phyloP scores from a whole-genome alignment of 495 filamentous ascomycete species.

The Aspergillus baeticus region DNA sequence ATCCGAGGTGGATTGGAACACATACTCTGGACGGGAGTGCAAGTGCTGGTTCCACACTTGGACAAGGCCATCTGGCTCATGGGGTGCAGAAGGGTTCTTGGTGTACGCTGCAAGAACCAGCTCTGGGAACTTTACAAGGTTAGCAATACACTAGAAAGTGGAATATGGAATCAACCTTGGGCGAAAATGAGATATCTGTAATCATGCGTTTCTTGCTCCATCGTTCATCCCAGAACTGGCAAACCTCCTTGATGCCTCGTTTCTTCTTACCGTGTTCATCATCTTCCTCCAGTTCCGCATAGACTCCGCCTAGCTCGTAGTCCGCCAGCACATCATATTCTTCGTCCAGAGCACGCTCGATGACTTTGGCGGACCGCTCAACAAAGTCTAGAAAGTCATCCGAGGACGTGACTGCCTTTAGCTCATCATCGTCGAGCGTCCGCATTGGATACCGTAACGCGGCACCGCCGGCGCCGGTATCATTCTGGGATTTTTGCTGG shows the following conservation, averaged over 20 bases:
- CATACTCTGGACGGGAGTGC: constrained; percentile 89
- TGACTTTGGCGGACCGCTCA: constrained; percentile 92
- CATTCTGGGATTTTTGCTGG: constrained; percentile 55
- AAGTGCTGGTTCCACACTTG: constrained; percentile 97
- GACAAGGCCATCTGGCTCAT: constrained; percentile 91
- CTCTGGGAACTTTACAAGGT: constrained; percentile 69
- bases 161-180: constrained; percentile 56
- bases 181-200: constrained; percentile 87
- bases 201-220: constrained; percentile 99
- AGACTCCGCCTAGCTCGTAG: constrained; percentile 73
- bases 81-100: constrained; percentile 91
- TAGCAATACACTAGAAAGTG: too few relatives aligned
- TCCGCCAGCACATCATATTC: constrained; percentile 94
- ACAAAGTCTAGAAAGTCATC: constrained; percentile 95
- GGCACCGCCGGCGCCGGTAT: constrained; percentile 41
- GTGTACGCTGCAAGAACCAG: constrained; percentile 92
- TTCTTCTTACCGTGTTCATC: constrained; percentile 78
- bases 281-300: constrained; percentile 76
- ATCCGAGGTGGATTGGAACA: constrained; percentile 95
- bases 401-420: constrained; percentile 86
- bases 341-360: constrained; percentile 91
- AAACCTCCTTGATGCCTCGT: constrained; percentile 79
- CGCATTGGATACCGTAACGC: constrained; percentile 73
- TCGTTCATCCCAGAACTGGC: constrained; percentile 89
- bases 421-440: constrained; percentile 78